Evolutionary conservation across 2,329 filamentous ascomycete species (phyloP), one percentile per base, ranked within the genome.

Genomic region (Fonsecaea pedrosoi): DNA sequence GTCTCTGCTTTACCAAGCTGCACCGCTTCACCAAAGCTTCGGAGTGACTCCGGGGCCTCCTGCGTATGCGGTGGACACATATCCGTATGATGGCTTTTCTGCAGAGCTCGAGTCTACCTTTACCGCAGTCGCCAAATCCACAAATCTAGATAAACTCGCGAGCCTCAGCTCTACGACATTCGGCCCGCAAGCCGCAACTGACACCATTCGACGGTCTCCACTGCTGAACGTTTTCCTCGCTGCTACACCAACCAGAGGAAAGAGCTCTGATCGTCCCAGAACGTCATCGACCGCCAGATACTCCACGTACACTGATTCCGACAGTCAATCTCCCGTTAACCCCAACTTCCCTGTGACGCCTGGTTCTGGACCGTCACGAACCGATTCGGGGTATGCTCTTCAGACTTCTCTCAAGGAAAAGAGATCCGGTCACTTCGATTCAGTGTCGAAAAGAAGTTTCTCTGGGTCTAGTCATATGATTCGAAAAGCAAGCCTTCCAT

Each of bases 171-270:
- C 95, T 8, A 89, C 92, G 2, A 90, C 90, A 1, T 99, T 97
- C 78, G 92, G 89, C 18, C 89, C 92, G 59, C 81, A 87, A 15
- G 84, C 87, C 38, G 81, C 86, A 5, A 75, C 79, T 1, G 80
- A 80, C 21, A 78, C 83, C 34, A 73, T 83, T 40, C 69, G 68
- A 1, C 86, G 85, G 30, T 83, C 88, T 2, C 89, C 92, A 0
- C 86, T 98, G 50, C 96, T 96, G 84, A 99, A 99, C 74, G 93
- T 92, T 30, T 98, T 98, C 78, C 82, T 93, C 45, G 88, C 92
- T 71, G 89, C 92, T 15, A 90, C 91, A 69, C 84, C 82, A 15
- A 69, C 76, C 4, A 78, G 79, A 25, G 74, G 80, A 38, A 71
- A 70, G 55, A 71, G 66, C 54, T 60, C 65, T 32, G 64, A 69